phyloP scores from a whole-genome alignment of 108 stramenopile species.

The Aurantiochytrium sp. region DNA sequence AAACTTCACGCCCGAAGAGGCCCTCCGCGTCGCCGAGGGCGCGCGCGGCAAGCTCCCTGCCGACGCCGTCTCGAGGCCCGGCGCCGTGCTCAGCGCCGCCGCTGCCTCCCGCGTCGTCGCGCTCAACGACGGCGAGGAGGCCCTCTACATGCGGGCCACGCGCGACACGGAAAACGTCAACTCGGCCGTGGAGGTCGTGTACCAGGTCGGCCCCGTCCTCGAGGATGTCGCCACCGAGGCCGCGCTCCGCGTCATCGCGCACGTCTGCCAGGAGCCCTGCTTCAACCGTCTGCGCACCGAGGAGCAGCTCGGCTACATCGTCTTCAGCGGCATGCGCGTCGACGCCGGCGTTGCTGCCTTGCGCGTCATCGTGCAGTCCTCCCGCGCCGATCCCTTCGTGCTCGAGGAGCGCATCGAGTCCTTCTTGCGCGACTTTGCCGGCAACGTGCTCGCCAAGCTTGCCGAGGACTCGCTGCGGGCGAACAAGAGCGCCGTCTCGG shows the following conservation, averaged over 20 bases:
- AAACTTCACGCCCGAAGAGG: neutral
- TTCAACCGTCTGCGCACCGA: constrained; percentile 59
- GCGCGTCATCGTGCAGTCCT: constrained; percentile 35
- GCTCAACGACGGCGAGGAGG: neutral
- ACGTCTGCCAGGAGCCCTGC: constrained; percentile 45
- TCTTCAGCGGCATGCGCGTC: neutral
- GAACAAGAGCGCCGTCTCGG: constrained; percentile 11
- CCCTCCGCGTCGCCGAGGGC: neutral
- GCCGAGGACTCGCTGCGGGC: neutral
- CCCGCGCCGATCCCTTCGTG: neutral
- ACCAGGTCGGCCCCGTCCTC: constrained; percentile 29
- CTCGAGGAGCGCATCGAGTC: constrained; percentile 36
- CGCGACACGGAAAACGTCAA: constrained; percentile 37
- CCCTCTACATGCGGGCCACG: neutral
- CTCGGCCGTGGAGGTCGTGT: constrained; percentile 38
- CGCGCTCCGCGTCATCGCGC: constrained; percentile 32
- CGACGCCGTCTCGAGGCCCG: neutral
- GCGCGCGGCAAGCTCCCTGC: neutral
- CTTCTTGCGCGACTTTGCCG: constrained; percentile 33
- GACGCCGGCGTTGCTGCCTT: neutral
- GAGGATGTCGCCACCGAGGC: constrained; percentile 22
- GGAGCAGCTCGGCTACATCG: constrained; percentile 63
- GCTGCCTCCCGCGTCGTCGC: neutral
- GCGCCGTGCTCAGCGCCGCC: neutral
- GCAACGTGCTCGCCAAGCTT: neutral